These are phyloP conservation scores for Komagataella kurtzmanii DNA, from an alignment of 805 yeast genomes.

Conservation along the genomic window DNA sequence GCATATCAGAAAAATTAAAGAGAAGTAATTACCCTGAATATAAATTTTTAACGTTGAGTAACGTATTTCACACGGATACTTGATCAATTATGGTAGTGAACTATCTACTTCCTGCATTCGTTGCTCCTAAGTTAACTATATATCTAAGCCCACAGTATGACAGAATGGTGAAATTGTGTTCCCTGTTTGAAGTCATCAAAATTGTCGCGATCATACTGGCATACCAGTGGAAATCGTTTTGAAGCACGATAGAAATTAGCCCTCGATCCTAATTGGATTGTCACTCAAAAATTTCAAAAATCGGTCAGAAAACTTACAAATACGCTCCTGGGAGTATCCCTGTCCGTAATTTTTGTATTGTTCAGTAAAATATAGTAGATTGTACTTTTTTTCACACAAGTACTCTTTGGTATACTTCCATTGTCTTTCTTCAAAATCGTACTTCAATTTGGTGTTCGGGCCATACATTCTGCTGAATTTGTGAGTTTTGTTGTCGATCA, in stretches of 20 bases:
- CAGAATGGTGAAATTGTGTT: neutral
- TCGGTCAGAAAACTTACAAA: neutral
- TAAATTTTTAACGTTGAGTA: too few species aligned
- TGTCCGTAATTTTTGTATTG: neutral
- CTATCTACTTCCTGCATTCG: too few species aligned
- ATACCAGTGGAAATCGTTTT: neutral
- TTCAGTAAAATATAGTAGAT: neutral
- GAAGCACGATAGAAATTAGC: neutral
- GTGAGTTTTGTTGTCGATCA: constrained; percentile 1
- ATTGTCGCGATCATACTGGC: neutral
- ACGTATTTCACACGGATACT: too few species aligned
- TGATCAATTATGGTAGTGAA: too few species aligned
- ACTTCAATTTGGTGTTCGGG: constrained; percentile 6
- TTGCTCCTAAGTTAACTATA: neutral
- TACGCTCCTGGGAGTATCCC: neutral
- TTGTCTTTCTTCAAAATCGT: constrained; percentile 15
- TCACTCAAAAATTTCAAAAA: neutral
- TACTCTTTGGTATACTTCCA: constrained; percentile 15
- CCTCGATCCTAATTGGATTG: neutral
- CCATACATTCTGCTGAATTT: neutral
- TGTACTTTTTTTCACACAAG: constrained; percentile 8
- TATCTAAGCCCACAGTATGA: neutral
- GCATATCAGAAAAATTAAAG: too few species aligned
- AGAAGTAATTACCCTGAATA: too few species aligned
- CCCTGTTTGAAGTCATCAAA: neutral